A percentile compares a stretch with the other conserved stretches of the same genome.
phyloP scores from a whole-genome alignment of 202 grass and related monocot species.

The Tripidium arundinaceum region DNA sequence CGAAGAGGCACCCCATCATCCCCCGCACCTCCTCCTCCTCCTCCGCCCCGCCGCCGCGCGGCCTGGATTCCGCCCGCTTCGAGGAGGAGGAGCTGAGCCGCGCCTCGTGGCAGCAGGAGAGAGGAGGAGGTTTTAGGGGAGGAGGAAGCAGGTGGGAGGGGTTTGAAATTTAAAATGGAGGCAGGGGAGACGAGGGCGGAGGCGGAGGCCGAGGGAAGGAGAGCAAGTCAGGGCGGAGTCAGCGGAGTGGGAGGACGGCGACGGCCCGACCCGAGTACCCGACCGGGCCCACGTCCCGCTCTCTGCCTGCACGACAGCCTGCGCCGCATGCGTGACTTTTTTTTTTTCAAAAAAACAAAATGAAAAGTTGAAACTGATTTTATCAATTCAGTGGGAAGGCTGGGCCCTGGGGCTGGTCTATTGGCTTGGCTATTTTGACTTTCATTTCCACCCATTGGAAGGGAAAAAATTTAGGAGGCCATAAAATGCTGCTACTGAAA shows the following conservation, averaged over 20 bases:
- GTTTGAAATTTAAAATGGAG: slow-evolving; percentile 90
- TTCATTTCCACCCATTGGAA: background rate
- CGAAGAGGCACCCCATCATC: slow-evolving; percentile 75
- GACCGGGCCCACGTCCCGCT: background rate
- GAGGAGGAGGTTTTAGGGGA: slow-evolving; percentile 36
- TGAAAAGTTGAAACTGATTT: background rate
- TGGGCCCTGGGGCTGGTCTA: too few relatives aligned
- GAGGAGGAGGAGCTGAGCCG: slow-evolving; percentile 9
- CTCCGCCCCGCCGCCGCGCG: slow-evolving; percentile 11
- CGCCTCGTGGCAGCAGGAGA: slow-evolving; percentile 35
- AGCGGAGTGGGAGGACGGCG: background rate
- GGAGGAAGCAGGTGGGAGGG: background rate
- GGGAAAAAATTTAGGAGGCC: background rate
- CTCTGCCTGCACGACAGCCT: background rate
- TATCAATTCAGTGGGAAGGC: background rate
- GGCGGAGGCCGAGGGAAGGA: background rate
- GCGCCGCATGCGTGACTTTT: slow-evolving; percentile 7
- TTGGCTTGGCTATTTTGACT: background rate
- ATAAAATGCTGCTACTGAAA: background rate
- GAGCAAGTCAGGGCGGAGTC: background rate
- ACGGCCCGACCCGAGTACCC: background rate
- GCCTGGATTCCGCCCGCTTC: background rate
- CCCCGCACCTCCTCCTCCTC: background rate
- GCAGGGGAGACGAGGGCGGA: background rate
- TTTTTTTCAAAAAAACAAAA: background rate